Evolutionary conservation across 495 filamentous ascomycete species (phyloP), one percentile per base, ranked within the genome.

Genomic region (Entonaema liquescens): DNA sequence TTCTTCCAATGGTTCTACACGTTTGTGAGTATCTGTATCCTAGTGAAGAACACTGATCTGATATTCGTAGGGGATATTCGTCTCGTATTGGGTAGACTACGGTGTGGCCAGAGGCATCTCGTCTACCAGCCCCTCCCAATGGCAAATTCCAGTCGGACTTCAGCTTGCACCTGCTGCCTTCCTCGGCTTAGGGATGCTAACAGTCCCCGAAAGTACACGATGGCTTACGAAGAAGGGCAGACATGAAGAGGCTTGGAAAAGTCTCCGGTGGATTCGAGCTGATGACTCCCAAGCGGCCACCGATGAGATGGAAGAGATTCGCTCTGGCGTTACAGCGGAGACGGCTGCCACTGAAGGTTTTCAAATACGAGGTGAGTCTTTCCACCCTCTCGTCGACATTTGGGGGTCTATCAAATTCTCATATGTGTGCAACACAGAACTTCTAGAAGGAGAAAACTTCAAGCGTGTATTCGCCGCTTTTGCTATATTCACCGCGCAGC

Each of bases 51-150:
- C n/a, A 11, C 19, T 55, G 17, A 23, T 5, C 13, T 58, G 8
- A 59, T 44, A 11, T 28, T 11, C 0, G 9, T 53, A 84, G 59
- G 85, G 85, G 15, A 81, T 86, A 11, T 82, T 85, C 68, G 71
- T 79, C 23, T 83, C 81, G n/a, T 86, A 85, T 61, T 87, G 83
- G 80, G 75, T 87, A 26, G 80, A 86, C 57, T 86, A 86, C 67
- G 82, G 74, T 8, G 84, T 87, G 0, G 38, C 65, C 9, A 76
- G 76, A 29, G 54, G 77, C 69, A 73, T 75, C 11, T 28, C 62
- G 11, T 75, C 79, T 17, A 74, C 77, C 28, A 67, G 74, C 0
- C 57, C 77, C 3, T 70, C 77, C 4, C 83, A 87, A 73, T 88
- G 85, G 86, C 82, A 84, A 71, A 86, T 86, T 31, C 81, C 84